phyloP scores from a whole-genome alignment of 306 rosid species.

The Boehmeria nivea region DNA sequence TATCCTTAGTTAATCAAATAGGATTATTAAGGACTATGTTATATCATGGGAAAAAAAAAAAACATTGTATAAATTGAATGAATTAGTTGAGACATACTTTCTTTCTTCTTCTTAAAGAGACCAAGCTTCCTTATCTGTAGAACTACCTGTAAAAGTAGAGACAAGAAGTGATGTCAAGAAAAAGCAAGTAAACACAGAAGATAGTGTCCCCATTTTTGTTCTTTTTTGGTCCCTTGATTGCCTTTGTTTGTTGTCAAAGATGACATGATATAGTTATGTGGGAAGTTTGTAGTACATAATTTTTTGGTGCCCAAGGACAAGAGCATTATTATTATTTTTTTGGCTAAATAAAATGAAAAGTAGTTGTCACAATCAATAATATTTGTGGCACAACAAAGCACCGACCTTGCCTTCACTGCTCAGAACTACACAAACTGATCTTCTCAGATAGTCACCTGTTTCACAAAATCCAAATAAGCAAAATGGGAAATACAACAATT shows the following conservation, averaged over 20 bases:
- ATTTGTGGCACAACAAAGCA: background rate
- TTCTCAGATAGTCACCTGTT: slow-evolving; percentile 58
- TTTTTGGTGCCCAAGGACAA: too few relatives aligned
- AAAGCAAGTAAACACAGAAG: background rate
- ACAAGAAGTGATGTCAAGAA: slow-evolving; percentile 6
- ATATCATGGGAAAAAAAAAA: too few relatives aligned
- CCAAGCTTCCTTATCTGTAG: slow-evolving; percentile 60
- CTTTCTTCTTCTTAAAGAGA: slow-evolving; percentile 57
- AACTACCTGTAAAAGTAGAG: slow-evolving; percentile 49
- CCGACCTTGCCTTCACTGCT: slow-evolving; percentile 65
- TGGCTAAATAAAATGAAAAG: too few relatives aligned
- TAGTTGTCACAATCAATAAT: too few relatives aligned
- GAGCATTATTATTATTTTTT: too few relatives aligned
- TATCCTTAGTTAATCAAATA: background rate
- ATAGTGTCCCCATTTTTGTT: background rate
- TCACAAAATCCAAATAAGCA: slow-evolving; percentile 15
- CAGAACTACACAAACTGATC: slow-evolving; percentile 55
- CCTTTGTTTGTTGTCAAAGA: background rate
- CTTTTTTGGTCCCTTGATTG: background rate
- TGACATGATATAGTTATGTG: background rate
- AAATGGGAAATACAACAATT: background rate
- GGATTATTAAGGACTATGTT: too few relatives aligned
- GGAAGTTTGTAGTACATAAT: too few relatives aligned
- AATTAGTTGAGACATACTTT: slow-evolving; percentile 38
- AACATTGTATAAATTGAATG: background rate